These are phyloP conservation scores for Lichtheimia hyalospora DNA, from an alignment of 371 early-diverging fungal genomes.

Conservation along the genomic window DNA sequence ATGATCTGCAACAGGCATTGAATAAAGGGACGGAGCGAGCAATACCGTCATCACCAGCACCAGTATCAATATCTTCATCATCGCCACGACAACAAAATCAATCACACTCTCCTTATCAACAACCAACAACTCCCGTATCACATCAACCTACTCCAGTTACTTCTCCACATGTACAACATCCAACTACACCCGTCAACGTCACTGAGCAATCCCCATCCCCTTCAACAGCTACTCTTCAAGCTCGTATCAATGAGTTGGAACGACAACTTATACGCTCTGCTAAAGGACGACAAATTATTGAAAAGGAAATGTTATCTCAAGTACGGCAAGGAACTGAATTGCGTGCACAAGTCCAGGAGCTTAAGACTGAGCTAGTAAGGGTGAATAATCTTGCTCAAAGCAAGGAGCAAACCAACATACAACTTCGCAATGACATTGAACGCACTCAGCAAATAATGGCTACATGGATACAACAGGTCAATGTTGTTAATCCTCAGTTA, in stretches of 20 bases:
- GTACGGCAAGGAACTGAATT: neutral
- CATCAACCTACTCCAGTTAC: too few species aligned
- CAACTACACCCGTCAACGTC: too few species aligned
- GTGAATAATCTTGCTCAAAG: neutral
- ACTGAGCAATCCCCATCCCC: too few species aligned
- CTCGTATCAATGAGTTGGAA: neutral
- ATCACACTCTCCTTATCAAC: neutral
- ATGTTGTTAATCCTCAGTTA: neutral
- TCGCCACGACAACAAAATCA: neutral
- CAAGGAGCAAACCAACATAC: too few species aligned
- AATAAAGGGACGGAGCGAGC: neutral
- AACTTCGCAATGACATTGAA: too few species aligned
- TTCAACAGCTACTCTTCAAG: too few species aligned
- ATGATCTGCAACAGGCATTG: neutral
- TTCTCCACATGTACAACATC: too few species aligned
- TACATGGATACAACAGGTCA: too few species aligned
- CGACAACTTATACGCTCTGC: conserved; percentile 4
- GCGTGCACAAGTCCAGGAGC: neutral
- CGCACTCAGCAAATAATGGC: too few species aligned
- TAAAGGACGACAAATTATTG: neutral
- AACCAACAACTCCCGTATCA: neutral
- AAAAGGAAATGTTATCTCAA: neutral
- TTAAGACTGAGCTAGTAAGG: neutral
- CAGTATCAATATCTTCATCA: neutral
- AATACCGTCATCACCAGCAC: neutral